Base-by-base conservation (phyloP, 2,329 filamentous ascomycete species). In the Xylariaceae sp. region DNA sequence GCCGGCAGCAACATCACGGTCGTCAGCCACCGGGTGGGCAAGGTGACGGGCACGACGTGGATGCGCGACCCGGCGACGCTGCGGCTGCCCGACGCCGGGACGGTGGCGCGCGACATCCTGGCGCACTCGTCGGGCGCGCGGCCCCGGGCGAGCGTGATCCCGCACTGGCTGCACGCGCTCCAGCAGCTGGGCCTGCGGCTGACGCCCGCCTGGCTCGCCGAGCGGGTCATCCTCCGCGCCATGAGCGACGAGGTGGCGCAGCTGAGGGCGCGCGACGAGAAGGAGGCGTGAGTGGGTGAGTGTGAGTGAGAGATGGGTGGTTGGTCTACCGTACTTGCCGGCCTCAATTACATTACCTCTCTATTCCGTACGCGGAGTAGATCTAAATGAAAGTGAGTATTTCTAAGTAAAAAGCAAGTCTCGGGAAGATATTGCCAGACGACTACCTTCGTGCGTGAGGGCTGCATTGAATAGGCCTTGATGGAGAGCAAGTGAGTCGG, bases 121-220 rank as follows among this genome's bases (percentile, higher is more conserved):
- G 42, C 33, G 24, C 36, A 38, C 14, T 42, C 40, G 4, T 44
- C 43, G 6, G 43, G 44, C 28, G 47, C 40, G 8, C 34, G 36
- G 14, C 21, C n/a, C 8, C 21, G 21, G 5, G 29, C 29, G 4
- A 35, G 31, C 17, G 44, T 50, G 13, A 31, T 45, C 14, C 44
- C 39, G 28, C 49, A 51, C 16, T 49, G 38, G 41, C 36, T 35
- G 10, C 49, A 51, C 19, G 44, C 45, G 26, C 33, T 45, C 28
- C 38, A 40, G 40, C 30, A 43, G 23, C 32, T 8, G 3, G 18
- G 37, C 3, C 5, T 44, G 16, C 27, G 8, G 9, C 10, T 28
- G 2, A 3, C 41, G 31, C 44, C 44, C 0, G 24, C 5, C 13
- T 22, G 19, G 15, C 3, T 38, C 2, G 8, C 31, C 10, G 44